Percentiles rank a stretch among this genome's conserved stretches.
Conservation (phyloP, 345 rosid genomes). For the Eucalyptus curtisii region DNA sequence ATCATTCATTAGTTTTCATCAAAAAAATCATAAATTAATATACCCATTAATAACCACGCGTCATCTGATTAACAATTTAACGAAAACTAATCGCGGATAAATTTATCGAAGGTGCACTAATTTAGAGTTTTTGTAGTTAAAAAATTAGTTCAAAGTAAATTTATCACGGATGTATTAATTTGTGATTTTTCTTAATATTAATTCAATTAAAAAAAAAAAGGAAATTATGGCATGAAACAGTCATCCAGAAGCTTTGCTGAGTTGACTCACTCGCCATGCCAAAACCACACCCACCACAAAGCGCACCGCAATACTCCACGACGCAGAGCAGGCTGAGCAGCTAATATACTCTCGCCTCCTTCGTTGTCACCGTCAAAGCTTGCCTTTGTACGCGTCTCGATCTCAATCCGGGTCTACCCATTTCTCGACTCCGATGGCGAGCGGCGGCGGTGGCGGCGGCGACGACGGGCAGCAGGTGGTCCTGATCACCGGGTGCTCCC, state of each 20-base stretch:
- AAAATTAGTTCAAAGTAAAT: too few relatives aligned
- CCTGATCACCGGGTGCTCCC: conserved; percentile 65
- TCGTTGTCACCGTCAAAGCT: not conserved
- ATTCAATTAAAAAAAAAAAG: too few relatives aligned
- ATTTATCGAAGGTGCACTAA: rapidly evolving
- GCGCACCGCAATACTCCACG: not conserved
- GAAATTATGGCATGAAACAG: not conserved
- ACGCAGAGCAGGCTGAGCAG: not conserved
- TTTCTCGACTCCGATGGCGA: not conserved
- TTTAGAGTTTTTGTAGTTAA: too few relatives aligned
- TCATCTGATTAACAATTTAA: too few relatives aligned
- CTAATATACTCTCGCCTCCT: not conserved
- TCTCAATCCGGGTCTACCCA: not conserved
- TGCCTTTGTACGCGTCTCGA: not conserved
- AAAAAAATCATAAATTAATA: too few relatives aligned
- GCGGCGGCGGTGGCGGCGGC: not conserved
- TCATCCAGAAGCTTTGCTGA: not conserved
- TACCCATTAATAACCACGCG: rapidly evolving
- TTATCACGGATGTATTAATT: too few relatives aligned
- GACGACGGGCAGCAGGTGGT: conserved; percentile 31
- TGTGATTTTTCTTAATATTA: too few relatives aligned
- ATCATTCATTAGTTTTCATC: too few relatives aligned
- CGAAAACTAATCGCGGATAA: rapidly evolving
- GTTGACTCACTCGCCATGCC: not conserved
- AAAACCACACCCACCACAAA: not conserved